Evolutionary conservation across 228 moss, liverwort and hornwort species (phyloP).

Genomic region (Sphagnum fallax): DNA sequence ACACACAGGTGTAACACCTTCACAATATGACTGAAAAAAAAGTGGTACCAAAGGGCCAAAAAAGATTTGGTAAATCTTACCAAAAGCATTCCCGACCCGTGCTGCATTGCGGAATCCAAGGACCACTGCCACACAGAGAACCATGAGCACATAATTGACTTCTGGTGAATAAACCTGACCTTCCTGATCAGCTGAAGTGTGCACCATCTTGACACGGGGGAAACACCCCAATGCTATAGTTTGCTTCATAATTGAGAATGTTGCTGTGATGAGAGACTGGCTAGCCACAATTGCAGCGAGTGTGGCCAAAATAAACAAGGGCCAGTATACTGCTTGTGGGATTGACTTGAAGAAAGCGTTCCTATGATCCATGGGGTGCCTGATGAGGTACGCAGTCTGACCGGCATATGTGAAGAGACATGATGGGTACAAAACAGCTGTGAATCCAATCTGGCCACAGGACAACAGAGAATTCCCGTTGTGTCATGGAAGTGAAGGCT

Average conservation of each 20-base stretch:
- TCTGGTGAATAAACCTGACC: conserved; percentile 79
- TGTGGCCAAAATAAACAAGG: conserved; percentile 64
- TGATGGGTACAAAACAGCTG: conserved; percentile 57
- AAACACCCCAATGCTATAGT: conserved; percentile 68
- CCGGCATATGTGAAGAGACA: conserved; percentile 62
- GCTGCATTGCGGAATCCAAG: conserved; percentile 56
- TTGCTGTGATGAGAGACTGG: conserved; percentile 70
- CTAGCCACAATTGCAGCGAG: conserved; percentile 76
- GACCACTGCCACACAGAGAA: conserved; percentile 53
- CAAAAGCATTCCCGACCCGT: conserved; percentile 70
- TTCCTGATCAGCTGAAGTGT: conserved; percentile 54
- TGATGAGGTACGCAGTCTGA: conserved; percentile 67
- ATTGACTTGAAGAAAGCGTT: conserved; percentile 63
- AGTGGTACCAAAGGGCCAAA: no score
- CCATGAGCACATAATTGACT: conserved; percentile 66
- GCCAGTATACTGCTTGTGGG: conserved; percentile 60
- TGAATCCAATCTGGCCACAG: conserved; percentile 52
- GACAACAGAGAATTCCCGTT: no score
- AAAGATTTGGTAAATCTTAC: conserved; percentile 20
- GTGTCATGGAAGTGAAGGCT: no score
- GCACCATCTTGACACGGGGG: conserved; percentile 68
- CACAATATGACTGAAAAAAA: no score
- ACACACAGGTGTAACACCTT: no score
- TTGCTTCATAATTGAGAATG: conserved; percentile 75
- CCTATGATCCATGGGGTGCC: conserved; percentile 38